These are phyloP conservation scores for Haplosporangium sp. DNA, from an alignment of 371 early-diverging fungal genomes.

Conservation along the genomic window DNA sequence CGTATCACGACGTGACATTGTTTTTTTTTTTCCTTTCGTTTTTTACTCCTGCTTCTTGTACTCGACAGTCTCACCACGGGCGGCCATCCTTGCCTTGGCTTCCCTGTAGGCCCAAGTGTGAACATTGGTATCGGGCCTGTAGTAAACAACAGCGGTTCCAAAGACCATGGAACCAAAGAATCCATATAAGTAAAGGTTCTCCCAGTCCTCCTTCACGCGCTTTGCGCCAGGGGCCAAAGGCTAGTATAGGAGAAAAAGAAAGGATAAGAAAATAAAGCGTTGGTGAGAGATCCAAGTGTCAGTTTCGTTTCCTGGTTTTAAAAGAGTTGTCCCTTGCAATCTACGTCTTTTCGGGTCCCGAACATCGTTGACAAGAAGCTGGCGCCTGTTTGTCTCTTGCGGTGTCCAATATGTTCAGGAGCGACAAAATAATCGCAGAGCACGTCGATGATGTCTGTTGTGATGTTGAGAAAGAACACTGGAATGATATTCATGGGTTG, in stretches of 20 bases:
- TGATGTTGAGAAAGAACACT: too few species aligned
- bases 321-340: too few species aligned
- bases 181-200: conserved; percentile 66
- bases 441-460: too few species aligned
- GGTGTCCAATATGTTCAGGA: too few species aligned
- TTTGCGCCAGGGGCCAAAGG: conserved; percentile 60
- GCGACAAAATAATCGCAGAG: too few species aligned
- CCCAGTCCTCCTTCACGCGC: conserved; percentile 80
- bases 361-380: too few species aligned
- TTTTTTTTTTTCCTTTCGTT: neutral
- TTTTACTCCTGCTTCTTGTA: conserved; percentile 52
- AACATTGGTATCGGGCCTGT: conserved; percentile 75
- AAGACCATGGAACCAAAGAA: conserved; percentile 68
- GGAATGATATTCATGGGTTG: too few species aligned
- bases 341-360: too few species aligned
- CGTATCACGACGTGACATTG: neutral
- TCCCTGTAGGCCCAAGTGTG: conserved; percentile 58
- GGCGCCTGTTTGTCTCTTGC: too few species aligned
- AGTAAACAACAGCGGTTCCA: conserved; percentile 64
- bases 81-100: conserved; percentile 58
- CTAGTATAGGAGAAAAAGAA: conserved; percentile 27
- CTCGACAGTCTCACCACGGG: conserved; percentile 53
- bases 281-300: neutral
- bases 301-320: too few species aligned
- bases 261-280: neutral